Evolutionary conservation across 2,329 filamentous ascomycete species (phyloP), one percentile per base, ranked within the genome.

Genomic region (Pseudohalonectria lignicola): DNA sequence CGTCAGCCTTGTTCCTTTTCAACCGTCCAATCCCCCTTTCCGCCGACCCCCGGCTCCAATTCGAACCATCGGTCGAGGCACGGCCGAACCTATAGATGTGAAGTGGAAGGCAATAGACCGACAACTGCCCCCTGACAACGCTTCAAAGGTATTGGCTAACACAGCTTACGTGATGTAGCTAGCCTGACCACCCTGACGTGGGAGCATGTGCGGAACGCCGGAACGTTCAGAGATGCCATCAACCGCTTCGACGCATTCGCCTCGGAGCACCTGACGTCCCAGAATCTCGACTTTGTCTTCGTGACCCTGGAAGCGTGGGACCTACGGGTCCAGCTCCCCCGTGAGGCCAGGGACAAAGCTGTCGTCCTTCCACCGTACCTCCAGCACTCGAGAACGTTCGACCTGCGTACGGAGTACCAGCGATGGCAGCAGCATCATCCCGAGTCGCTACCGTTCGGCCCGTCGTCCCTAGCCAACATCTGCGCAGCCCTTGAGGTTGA

Each of bases 241-340:
- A 86, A 84, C 63, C 85, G 86, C 51, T 95, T 98, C 65, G 88
- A 94, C 63, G 73, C 81, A 46, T 98, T 95, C 61, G 87, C 87
- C 55, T 82, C 82, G 51, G 90, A 98, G 64, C 86, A 95, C 58
- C 69, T 98, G 50, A 78, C 86, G 39, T 81, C 79, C 48, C 88
- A 94, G 62, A 92, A 94, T 59, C 76, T 92, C 56, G 90, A 95
- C 54, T 98, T 98, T 59, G 88, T 93, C 47, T 98, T 98, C 60
- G 92, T 98, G 44, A 98, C 92, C 31, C 79, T 98, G 53, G 93
- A 96, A 62, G 88, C 90, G 33, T 98, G 92, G 92, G 92, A 98
- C 59, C 79, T 98, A 43, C 86, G 92, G 50, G 92, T 98, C 41
- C 92, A 98, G 71, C 76, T 98, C 56, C 92, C 92, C 34, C 86